Evolutionary conservation across 176 grass and related monocot species (phyloP), one percentile per base, ranked within the genome.

Genomic region (Dactylis glomerata): DNA sequence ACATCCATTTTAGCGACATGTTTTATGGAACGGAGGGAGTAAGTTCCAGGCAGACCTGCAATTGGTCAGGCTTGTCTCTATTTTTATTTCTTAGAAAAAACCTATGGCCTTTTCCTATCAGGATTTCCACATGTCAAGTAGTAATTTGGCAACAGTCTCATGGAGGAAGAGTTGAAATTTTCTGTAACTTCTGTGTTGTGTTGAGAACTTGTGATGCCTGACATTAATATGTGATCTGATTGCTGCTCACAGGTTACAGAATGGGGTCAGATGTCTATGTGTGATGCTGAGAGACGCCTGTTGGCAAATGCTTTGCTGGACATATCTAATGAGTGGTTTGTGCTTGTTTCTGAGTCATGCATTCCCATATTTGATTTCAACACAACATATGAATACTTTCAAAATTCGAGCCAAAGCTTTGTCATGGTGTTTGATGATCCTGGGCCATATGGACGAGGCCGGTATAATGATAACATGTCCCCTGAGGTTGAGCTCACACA

Each of bases 181-280:
- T 81, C 4, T 62, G 36, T 13, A 24, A 6, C 24, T 77, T 52
- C n/a, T 57, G 10, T 73, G 56, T 83, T 33, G 22, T 56, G 49
- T 47, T 73, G 65, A 90, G 28, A 73, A 73, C 24, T 73, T 73
- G 42, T 30, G 70, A 73, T 80, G 42, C 47, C 56, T 68, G 38
- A 81, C 41, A 47, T 75, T 73, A 73, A 78, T 67, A 77, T 82
- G 73, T 77, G 22, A 59, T 68, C 42, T 97, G 68, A 57, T 49
- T 64, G 87, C 31, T 69, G 69, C 56, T 89, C 24, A 57, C 81
- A 98, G 96, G 88, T 92, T 42, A 82, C 93, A 9, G 97, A 92
- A 86, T 99, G 97, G 93, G 97, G 97, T 82, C 37, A 50, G 86
- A 99, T 99, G 93, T 89, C 85, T 62, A 96, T 99, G 97, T 94